Conservation (phyloP, 352 stramenopile species). For the Thraustochytrium striatum region DNA sequence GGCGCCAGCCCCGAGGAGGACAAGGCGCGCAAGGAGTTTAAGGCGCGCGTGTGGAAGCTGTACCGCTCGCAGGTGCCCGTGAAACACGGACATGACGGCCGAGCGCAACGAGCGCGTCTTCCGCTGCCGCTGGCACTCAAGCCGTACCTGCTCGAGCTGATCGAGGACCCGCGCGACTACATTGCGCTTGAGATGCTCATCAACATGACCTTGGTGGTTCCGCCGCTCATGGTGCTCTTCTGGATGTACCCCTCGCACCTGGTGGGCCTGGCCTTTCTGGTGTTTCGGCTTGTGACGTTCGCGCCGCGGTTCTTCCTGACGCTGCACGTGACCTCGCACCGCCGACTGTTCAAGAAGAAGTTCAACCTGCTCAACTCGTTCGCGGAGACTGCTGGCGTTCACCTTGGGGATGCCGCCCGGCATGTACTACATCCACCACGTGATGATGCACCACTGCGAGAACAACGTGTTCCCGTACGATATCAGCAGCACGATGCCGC, state of each 20-base stretch:
- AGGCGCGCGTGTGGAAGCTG: too few species aligned
- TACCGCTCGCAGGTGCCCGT: too few species aligned
- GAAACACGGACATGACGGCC: constrained; percentile 40
- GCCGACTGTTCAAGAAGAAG: constrained; percentile 28
- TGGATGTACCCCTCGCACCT: constrained; percentile 33
- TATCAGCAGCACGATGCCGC: constrained; percentile 38
- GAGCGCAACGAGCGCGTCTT: constrained; percentile 13
- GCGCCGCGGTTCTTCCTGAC: constrained; percentile 48
- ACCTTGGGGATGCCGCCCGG: constrained; percentile 28
- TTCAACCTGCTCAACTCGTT: constrained; percentile 12
- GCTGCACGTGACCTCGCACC: constrained; percentile 39
- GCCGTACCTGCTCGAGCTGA: not conserved
- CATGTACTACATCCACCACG: constrained; percentile 49
- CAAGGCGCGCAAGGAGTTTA: too few species aligned
- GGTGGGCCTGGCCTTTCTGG: constrained; percentile 23
- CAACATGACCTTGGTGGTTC: constrained; percentile 28
- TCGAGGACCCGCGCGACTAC: constrained; percentile 42
- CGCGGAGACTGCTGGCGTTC: constrained; percentile 4
- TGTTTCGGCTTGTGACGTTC: constrained; percentile 11
- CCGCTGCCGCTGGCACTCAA: not conserved
- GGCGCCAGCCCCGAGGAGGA: too few species aligned
- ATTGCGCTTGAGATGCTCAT: constrained; percentile 29
- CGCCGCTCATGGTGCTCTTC: constrained; percentile 22
- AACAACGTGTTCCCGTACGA: constrained; percentile 47
- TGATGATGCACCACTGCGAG: constrained; percentile 46